Percentiles rank a stretch among this genome's conserved stretches.
Conservation (phyloP, 352 stramenopile species). For the Phytophthora sojae region DNA sequence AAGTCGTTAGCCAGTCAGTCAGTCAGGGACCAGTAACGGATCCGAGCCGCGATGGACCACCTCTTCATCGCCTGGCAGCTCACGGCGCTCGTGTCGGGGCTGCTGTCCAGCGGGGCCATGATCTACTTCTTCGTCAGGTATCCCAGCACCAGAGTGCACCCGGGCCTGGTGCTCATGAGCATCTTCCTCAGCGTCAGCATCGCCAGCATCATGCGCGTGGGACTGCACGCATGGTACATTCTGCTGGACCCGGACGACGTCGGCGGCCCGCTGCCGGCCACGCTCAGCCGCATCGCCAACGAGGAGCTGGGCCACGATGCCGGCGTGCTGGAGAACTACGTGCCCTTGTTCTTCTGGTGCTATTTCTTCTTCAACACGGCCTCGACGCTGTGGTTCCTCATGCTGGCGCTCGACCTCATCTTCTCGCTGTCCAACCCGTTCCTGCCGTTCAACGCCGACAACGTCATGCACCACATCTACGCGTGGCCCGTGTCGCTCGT, state of each 20-base stretch:
- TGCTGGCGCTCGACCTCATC: constrained; percentile 87
- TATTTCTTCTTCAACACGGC: constrained; percentile 86
- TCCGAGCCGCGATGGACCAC: constrained; percentile 44
- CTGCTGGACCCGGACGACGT: constrained; percentile 21
- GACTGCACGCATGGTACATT: constrained; percentile 62
- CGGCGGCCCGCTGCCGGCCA: constrained; percentile 42
- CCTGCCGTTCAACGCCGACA: constrained; percentile 87
- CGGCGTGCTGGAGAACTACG: constrained; percentile 51
- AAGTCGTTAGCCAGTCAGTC: constrained; percentile 9
- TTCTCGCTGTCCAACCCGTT: constrained; percentile 91
- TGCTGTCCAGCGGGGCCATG: constrained; percentile 65
- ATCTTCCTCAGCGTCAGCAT: constrained; percentile 79
- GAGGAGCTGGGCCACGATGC: constrained; percentile 46
- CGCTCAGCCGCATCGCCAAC: constrained; percentile 73
- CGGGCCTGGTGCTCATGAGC: constrained; percentile 77
- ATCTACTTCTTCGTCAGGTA: constrained; percentile 80
- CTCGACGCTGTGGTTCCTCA: constrained; percentile 85
- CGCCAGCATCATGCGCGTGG: constrained; percentile 72
- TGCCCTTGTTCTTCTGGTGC: constrained; percentile 85
- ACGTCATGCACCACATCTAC: constrained; percentile 84
- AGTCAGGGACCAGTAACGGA: constrained; percentile 16
- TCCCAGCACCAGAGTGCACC: constrained; percentile 64
- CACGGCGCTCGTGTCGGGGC: constrained; percentile 61
- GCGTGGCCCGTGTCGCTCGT: constrained; percentile 77
- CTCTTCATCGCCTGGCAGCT: constrained; percentile 84